Percentiles rank a stretch among this genome's conserved stretches.
Evolutionary conservation across 768 basidiomycete species (phyloP).

Genomic region (Antrodiella citrinella): DNA sequence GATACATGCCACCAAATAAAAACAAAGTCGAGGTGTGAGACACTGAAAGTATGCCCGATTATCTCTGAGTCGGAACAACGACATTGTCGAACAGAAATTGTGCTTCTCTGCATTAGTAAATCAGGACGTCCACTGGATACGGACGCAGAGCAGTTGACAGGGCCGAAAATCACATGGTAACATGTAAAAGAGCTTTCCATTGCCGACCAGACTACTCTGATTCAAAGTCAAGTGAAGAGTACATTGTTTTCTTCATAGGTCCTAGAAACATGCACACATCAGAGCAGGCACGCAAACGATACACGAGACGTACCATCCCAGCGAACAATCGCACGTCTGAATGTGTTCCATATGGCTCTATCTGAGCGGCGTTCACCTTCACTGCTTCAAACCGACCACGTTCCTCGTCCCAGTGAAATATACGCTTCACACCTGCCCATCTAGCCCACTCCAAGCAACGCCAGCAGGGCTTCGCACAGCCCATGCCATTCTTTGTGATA

Average conservation of each 20-base stretch:
- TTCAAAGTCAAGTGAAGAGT: not conserved
- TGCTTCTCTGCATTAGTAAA: slow-evolving; percentile 21
- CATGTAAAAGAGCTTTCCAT: not conserved
- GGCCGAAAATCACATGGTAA: slow-evolving; percentile 1
- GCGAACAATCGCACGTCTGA: slow-evolving; percentile 35
- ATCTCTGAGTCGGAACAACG: not conserved
- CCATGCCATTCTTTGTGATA: slow-evolving; percentile 40
- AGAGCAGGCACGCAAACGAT: slow-evolving; percentile 6
- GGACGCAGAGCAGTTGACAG: slow-evolving; percentile 20
- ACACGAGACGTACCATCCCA: slow-evolving; percentile 32
- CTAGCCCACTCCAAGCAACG: slow-evolving; percentile 48
- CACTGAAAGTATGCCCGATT: not conserved
- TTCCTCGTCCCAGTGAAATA: slow-evolving; percentile 43
- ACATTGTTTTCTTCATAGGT: slow-evolving; percentile 9
- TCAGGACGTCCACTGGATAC: slow-evolving; percentile 11
- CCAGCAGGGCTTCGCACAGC: slow-evolving; percentile 47
- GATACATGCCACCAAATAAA: not conserved
- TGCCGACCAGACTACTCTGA: too few relatives aligned
- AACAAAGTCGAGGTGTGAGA: not conserved
- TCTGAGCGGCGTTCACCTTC: slow-evolving; percentile 35
- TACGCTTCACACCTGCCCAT: slow-evolving; percentile 49
- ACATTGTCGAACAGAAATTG: slow-evolving; percentile 1
- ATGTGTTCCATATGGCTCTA: slow-evolving; percentile 37
- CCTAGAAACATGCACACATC: slow-evolving; percentile 4
- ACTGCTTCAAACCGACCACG: slow-evolving; percentile 31